Evolutionary conservation across 805 yeast species (phyloP), one percentile per base, ranked within the genome.

Genomic region (Debaryomyces tyrocola): DNA sequence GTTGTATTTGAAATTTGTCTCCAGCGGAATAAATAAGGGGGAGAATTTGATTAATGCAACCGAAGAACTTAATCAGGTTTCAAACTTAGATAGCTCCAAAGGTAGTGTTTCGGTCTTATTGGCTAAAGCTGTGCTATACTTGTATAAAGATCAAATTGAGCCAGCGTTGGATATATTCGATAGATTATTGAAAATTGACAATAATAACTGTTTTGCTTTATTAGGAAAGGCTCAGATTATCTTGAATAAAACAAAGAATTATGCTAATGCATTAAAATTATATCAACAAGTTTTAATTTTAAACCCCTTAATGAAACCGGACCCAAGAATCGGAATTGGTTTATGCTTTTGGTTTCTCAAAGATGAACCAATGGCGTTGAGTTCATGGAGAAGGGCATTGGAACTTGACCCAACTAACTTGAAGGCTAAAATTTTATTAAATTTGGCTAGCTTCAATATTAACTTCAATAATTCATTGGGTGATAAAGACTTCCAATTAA

Each of bases 311-410:
- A 69, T 86, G 55, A 79, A 79, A 55, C 97, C 98, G 4, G 97
- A 92, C 68, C 95, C 97, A 15, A 77, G 99, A 65, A 78, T 94
- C 49, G 99, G 98, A 24, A 82, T 92, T 50, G 99, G 99, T 31
- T 70, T 94, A 53, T 91, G 97, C 65, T 92, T 84, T 62, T 94
- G 97, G 97, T 80, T 80, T 49, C 70, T 94, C 50, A 85, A 85
- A 43, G 96, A 89, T 63, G 79, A 80, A 52, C 78, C 78, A 43
- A 78, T 89, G 71, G 98, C 99, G 0, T 59, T 78, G 6, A 70
- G 72, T 41, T 85, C 98, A 0, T 94, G 98, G 97, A 78, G 80
- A 51, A 79, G 97, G 58, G 78, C 89, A 1, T 67, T 83, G 28
- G 86, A 84, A 60, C 65, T 92, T 36, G 80, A 85, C 51, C 82